Evolutionary conservation across 345 rosid species (phyloP).

Genomic region (Euphorbia pulcherrima): DNA sequence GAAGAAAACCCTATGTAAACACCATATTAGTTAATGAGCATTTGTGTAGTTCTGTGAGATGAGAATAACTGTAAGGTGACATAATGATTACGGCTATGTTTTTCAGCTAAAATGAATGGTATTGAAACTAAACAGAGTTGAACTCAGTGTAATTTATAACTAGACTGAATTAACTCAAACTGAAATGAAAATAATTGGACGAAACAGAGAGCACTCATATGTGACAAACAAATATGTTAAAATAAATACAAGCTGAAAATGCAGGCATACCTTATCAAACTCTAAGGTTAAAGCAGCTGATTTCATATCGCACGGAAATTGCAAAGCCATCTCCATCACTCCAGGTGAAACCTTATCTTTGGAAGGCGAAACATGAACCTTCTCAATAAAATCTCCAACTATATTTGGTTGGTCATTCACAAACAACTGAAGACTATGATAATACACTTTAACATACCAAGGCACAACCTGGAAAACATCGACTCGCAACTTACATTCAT

Average conservation of each 20-base stretch:
- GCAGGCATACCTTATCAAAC: constrained; percentile 72
- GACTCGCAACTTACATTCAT: constrained; percentile 50
- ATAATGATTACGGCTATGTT: too few relatives aligned
- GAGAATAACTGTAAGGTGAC: neutral
- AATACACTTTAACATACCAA: constrained; percentile 90
- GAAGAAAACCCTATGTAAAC: constrained; percentile 69
- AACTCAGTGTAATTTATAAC: too few relatives aligned
- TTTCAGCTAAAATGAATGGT: too few relatives aligned
- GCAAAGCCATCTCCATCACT: constrained; percentile 76
- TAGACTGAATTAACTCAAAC: too few relatives aligned
- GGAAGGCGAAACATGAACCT: constrained; percentile 77
- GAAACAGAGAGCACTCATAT: neutral
- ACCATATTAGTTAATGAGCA: constrained; percentile 25
- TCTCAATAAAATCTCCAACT: constrained; percentile 49
- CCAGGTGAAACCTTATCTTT: constrained; percentile 90
- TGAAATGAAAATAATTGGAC: too few relatives aligned
- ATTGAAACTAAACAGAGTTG: too few relatives aligned
- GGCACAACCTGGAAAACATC: constrained; percentile 91
- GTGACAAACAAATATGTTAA: neutral
- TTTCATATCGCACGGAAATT: constrained; percentile 64
- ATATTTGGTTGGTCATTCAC: constrained; percentile 59
- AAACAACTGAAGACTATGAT: constrained; percentile 63
- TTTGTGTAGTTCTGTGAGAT: constrained; percentile 1
- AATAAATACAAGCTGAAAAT: constrained; percentile 11
- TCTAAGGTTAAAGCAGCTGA: constrained; percentile 79